These are phyloP conservation scores for Malbranchea zuffiana DNA, from an alignment of 2,329 filamentous ascomycete genomes.

Conservation along the genomic window DNA sequence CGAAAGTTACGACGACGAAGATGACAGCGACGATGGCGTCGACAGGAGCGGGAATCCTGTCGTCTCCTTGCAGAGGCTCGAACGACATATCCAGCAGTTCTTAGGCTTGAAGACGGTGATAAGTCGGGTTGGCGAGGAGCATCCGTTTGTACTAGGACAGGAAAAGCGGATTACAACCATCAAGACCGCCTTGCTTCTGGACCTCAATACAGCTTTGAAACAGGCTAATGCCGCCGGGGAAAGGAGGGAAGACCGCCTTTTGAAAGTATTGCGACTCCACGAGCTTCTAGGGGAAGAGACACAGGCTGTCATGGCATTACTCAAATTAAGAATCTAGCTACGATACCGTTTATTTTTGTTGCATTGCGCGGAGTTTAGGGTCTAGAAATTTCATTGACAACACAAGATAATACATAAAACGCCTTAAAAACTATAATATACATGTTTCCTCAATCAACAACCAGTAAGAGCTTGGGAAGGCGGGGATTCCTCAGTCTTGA, in stretches of 20 bases:
- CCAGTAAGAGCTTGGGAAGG: slow-evolving; percentile 40
- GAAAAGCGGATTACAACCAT: slow-evolving; percentile 46
- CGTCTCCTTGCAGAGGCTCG: slow-evolving; percentile 38
- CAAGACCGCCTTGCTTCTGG: slow-evolving; percentile 52
- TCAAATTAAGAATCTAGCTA: slow-evolving; percentile 29
- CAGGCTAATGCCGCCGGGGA: slow-evolving; percentile 34
- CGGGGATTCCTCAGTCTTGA: slow-evolving; percentile 51
- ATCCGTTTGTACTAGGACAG: slow-evolving; percentile 54
- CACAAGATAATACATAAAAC: slow-evolving; percentile 29
- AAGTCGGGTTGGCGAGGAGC: slow-evolving; percentile 42
- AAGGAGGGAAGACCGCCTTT: slow-evolving; percentile 31
- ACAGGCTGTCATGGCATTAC: slow-evolving; percentile 49
- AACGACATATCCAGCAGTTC: slow-evolving; percentile 49
- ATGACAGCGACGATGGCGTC: slow-evolving; percentile 9
- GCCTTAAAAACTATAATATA: slow-evolving; percentile 26
- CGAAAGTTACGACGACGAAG: slow-evolving; percentile 25
- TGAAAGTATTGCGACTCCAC: slow-evolving; percentile 51
- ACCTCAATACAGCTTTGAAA: slow-evolving; percentile 53
- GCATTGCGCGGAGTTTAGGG: slow-evolving; percentile 32
- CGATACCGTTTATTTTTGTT: slow-evolving; percentile 29
- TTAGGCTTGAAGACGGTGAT: slow-evolving; percentile 44
- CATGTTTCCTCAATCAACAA: slow-evolving; percentile 24
- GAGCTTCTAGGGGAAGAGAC: slow-evolving; percentile 49
- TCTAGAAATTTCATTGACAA: slow-evolving; percentile 8
- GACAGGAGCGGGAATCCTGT: slow-evolving; percentile 21